Evolutionary conservation across 2,329 filamentous ascomycete species (phyloP), one percentile per base, ranked within the genome.

Genomic region (Blastomyces parvus): DNA sequence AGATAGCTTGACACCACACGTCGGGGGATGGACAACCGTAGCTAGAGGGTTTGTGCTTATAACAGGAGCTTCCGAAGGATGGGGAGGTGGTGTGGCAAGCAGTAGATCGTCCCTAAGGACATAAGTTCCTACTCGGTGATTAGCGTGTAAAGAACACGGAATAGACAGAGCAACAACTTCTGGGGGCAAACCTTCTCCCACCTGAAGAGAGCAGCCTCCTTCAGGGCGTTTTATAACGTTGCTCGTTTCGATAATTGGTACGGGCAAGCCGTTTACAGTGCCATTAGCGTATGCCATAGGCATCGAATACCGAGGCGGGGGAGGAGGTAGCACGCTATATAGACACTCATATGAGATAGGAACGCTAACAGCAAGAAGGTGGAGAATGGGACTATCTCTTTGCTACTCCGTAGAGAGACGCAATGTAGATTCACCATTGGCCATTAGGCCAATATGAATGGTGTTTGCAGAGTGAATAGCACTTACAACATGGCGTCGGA

Each of bases 1-100:
- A 0, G 92, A 94, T 46, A 97, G 75, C 73, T 89, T 94, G 44
- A 92, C 93, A 62, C 94, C 94, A 5, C 86, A 83, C 1, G 88
- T 91, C 2, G 90, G 91, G n/a, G 92, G 90, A 61, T 88, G 86
- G 5, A 91, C 88, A 22, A 84, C 88, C 6, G 93, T 97, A 48
- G 91, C 88, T 52, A 99, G 84, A 33, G 94, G 94, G 72, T 97
- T 99, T 55, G 90, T 88, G 72, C 95, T 97, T 64, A 89, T 79
- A 50, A 92, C 79, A 27, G 91, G 92, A 14, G 90, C 87, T 80
- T 99, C 94, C 65, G 92, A 96, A 27, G 94, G 94, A 77, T 99
- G 94, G 17, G 92, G 92, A 66, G 93, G 93, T 63, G 94, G 94
- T 42, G 92, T 97, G 55, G 94, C 93, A 63, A 99, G 87, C 69